Evolutionary conservation across 2,329 filamentous ascomycete genomes (phyloP), one percentile per base, ranked within the genome.

Genomic region (Cladobotryum protrusum): DNA sequence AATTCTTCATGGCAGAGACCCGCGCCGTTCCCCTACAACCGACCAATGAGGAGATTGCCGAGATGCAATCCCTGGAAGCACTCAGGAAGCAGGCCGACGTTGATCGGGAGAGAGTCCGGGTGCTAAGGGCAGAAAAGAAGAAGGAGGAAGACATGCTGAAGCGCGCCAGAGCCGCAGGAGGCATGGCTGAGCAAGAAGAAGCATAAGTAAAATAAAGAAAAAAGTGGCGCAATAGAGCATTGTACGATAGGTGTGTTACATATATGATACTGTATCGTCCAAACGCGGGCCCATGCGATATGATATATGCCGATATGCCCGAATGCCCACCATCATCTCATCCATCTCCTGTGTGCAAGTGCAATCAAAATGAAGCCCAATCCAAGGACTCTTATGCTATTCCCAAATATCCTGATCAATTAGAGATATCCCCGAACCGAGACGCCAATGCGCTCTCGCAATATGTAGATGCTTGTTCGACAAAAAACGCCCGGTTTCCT

Each of bases 1-100:
- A 75, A 44, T 74, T 79, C 51, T 74, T 91, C 47, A 63, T 89
- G 36, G 68, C 71, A 51, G 73, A 82, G 65, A 87, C 85, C 17
- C 77, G 78, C 17, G 86, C 85, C 9, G 66, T 71, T 20, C 63
- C 70, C 19, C 63, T 90, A 1, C 60, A 75, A 53, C 73, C 83
- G 2, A 83, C 78, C 1, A 66, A 71, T 3, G 76, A 83, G 61
- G 86, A 91, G 58, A 61, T 73, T 52, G 68, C 72, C 46, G 75
- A 83, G 68, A 67, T 86, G 67, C 68, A 69, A 56, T 74, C 79
- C 57, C 59, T 87, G 13, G 73, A 79, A 57, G 79, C 81, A 54
- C 70, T 78, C 52, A 64, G 69, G 52, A 72, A 71, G 60, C 69
- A 72, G 59, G 76, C 72, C 36, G 71, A 74, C 48, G 65, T 72